Conservation (phyloP, 2,329 filamentous ascomycete species). For the Ascocoryne sarcoides region DNA sequence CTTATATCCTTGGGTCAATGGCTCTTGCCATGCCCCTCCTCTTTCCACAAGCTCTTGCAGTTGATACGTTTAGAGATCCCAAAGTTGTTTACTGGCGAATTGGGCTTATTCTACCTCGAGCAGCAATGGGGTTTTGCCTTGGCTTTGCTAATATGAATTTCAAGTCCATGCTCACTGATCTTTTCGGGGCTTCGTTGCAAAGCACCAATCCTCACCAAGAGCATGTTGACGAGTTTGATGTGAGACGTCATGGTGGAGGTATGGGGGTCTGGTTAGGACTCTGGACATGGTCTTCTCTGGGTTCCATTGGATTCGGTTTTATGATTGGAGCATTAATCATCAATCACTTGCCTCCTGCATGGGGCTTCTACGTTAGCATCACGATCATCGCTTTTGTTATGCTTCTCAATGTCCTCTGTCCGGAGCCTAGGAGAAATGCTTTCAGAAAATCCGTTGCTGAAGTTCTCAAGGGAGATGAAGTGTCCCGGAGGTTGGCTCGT, state of each 20-base stretch:
- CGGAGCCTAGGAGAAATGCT: constrained; percentile 61
- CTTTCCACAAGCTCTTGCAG: constrained; percentile 64
- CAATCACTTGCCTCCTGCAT: constrained; percentile 52
- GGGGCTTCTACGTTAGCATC: constrained; percentile 70
- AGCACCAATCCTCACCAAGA: constrained; percentile 66
- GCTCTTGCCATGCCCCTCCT: constrained; percentile 62
- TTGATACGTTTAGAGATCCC: constrained; percentile 48
- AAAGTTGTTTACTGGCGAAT: constrained; percentile 47
- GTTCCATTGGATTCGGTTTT: constrained; percentile 64
- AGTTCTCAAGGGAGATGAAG: constrained; percentile 43
- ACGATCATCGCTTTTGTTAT: constrained; percentile 57
- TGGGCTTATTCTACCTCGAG: constrained; percentile 54
- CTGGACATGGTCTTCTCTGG: constrained; percentile 71
- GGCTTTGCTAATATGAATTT: constrained; percentile 75
- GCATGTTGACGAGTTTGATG: constrained; percentile 56
- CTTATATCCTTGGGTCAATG: constrained; percentile 63
- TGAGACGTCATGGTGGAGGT: constrained; percentile 66
- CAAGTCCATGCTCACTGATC: constrained; percentile 59
- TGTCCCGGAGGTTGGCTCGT: constrained; percentile 52
- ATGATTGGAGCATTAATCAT: constrained; percentile 63
- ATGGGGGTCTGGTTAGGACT: constrained; percentile 73
- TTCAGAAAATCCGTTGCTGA: constrained; percentile 62
- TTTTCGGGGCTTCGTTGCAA: constrained; percentile 70
- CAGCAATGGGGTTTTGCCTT: constrained; percentile 57
- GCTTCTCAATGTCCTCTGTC: constrained; percentile 60